These are phyloP conservation scores for Darksidea phi DNA, from an alignment of 495 filamentous ascomycete species.

Conservation along the genomic window DNA sequence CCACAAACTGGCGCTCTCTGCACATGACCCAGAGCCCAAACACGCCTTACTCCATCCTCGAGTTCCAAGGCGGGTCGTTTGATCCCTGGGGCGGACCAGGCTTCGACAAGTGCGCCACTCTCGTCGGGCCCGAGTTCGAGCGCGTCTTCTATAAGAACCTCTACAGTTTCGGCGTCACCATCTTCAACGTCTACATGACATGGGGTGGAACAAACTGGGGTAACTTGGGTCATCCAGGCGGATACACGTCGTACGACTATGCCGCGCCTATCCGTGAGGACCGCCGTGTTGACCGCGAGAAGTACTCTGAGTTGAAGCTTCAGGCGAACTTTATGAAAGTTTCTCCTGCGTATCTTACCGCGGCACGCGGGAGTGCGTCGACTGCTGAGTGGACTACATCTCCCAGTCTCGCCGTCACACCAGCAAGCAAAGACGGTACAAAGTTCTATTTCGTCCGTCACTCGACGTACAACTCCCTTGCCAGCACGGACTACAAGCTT, in stretches of 20 bases:
- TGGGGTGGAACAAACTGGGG: slow-evolving; percentile 83
- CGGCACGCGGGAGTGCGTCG: slow-evolving; percentile 32
- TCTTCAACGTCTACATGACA: slow-evolving; percentile 68
- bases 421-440: slow-evolving; percentile 13
- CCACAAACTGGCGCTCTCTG: slow-evolving; percentile 43
- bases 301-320: slow-evolving; percentile 77
- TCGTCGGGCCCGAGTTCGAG: slow-evolving; percentile 69
- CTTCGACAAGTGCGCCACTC: slow-evolving; percentile 60
- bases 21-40: slow-evolving; percentile 61
- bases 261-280: slow-evolving; percentile 67
- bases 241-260: slow-evolving; percentile 76
- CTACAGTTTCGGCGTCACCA: slow-evolving; percentile 59
- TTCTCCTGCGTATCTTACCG: slow-evolving; percentile 63
- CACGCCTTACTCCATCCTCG: slow-evolving; percentile 67
- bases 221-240: slow-evolving; percentile 69
- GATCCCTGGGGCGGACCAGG: slow-evolving; percentile 74
- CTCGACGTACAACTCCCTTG: slow-evolving; percentile 56
- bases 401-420: slow-evolving; percentile 25
- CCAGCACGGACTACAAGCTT: slow-evolving; percentile 60
- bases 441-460: slow-evolving; percentile 66
- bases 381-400: slow-evolving; percentile 26
- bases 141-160: slow-evolving; percentile 81
- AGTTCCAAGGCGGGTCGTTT: slow-evolving; percentile 74
- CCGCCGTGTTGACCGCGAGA: slow-evolving; percentile 64
- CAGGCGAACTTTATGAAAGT: slow-evolving; percentile 69